A percentile compares a stretch with the other conserved stretches of the same genome.
phyloP scores from a whole-genome alignment of 371 early-diverging fungal genomes.

The Actinomucor elegans region DNA sequence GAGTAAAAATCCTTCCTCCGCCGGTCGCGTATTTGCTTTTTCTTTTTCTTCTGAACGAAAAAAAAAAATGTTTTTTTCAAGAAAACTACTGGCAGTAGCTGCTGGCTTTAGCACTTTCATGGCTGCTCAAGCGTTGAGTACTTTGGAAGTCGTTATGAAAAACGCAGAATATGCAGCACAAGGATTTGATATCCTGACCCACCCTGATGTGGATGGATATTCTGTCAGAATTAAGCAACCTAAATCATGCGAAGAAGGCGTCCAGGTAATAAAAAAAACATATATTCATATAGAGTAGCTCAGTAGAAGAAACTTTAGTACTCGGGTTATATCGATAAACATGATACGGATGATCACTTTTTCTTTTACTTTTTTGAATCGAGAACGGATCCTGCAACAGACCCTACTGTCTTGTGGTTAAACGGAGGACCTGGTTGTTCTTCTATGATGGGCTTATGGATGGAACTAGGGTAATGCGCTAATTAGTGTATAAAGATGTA shows the following conservation, averaged over 20 bases:
- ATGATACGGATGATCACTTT: constrained; percentile 56
- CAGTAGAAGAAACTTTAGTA: too few species aligned
- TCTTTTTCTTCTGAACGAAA: too few species aligned
- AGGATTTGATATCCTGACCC: constrained; percentile 9
- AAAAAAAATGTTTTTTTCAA: too few species aligned
- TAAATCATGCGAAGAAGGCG: constrained; percentile 26
- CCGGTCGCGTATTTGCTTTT: too few species aligned
- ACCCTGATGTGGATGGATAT: constrained; percentile 15
- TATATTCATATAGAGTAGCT: too few species aligned
- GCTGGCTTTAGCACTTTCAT: too few species aligned
- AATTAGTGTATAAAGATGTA: background rate
- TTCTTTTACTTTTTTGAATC: constrained; percentile 92
- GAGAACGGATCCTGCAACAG: constrained; percentile 65
- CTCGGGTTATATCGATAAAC: constrained; percentile 32
- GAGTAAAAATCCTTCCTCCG: too few species aligned
- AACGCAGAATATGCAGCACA: constrained; percentile 3
- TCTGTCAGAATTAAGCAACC: constrained; percentile 33
- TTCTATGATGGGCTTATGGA: constrained; percentile 77
- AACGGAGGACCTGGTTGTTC: constrained; percentile 90
- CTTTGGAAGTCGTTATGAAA: background rate
- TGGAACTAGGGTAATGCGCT: constrained; percentile 64
- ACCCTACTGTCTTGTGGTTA: constrained; percentile 83
- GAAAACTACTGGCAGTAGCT: too few species aligned
- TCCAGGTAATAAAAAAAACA: constrained; percentile 18
- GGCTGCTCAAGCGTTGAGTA: too few species aligned